Base-by-base conservation (phyloP, 805 yeast species). In the Metschnikowia hibisci region DNA sequence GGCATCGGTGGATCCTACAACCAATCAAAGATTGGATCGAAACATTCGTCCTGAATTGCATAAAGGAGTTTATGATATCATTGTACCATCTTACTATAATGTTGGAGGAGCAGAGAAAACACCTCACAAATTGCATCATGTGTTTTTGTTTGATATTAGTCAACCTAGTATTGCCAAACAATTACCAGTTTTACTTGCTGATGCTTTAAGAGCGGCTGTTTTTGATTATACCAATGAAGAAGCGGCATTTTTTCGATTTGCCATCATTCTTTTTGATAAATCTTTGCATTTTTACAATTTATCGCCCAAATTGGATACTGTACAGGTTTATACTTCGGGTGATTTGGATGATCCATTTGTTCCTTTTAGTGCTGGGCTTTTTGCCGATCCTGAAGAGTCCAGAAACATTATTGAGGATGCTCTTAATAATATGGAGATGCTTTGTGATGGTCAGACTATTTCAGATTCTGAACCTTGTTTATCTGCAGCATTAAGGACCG, bases 21-120 rank as follows among this genome's bases (percentile, higher is more conserved):
- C 75, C 18, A 84, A 83, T 16, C 71, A 77, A 41, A 72, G 96
- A 53, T 62, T 77, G 8, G 96, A 87, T 63, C 71, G 77, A 50
- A 66, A 63, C 28, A 66, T 69, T 33, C 73, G 89, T 38, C 90
- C 95, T 0, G 98, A 91, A 56, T 69, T 91, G 38, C 79, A 76
- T 48, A 75, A 71, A 34, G 97, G 98, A 12, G 86, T 89, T 10
- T 89, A 87, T 49, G 99, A 93, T 54, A 77, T 87, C 47, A 60
- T 81, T 5, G 96, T 87, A 3, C 95, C 96, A 2, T 63, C 71
- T 12, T 79, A 76, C 34, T 91, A 87, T 62, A 82, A 86, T 62
- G 66, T 72, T 22, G 69, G 66, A 29, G 71, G 69, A n/a, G 56
- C 61, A 9, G 47, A 44, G 3, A 66, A 73, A 28, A 37, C 37